These are phyloP conservation scores for Panicum hallii DNA, from an alignment of 202 grass and related monocot genomes.

Conservation along the genomic window DNA sequence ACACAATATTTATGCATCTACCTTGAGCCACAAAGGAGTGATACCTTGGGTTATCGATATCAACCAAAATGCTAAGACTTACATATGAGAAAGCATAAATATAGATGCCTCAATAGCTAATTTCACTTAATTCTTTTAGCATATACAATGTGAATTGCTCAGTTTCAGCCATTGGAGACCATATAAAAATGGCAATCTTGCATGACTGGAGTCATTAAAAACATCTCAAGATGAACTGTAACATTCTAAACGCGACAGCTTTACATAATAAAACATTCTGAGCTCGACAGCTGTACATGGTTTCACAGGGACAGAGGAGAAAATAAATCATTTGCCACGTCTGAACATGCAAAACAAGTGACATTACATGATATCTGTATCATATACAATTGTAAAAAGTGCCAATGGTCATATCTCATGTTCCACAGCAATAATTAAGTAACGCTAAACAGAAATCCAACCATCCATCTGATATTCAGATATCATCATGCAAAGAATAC, in stretches of 20 bases:
- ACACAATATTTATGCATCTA: too few relatives aligned
- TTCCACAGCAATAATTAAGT: background rate
- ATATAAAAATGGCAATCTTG: too few relatives aligned
- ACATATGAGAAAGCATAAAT: background rate
- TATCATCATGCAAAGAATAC: background rate
- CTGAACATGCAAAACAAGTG: slow-evolving; percentile 12
- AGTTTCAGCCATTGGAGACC: background rate
- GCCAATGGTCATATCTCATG: too few relatives aligned
- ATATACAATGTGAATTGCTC: background rate
- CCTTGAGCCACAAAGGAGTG: background rate
- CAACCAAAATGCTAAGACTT: background rate
- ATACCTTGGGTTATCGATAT: background rate
- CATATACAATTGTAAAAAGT: background rate
- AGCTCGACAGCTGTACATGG: background rate
- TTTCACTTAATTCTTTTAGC: background rate
- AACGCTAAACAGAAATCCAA: background rate
- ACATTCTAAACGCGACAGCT: background rate
- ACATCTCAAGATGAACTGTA: background rate
- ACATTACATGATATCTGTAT: background rate
- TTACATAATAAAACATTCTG: too few relatives aligned
- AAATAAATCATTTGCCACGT: background rate
- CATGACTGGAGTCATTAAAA: background rate
- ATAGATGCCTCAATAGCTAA: background rate
- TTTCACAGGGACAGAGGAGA: background rate
- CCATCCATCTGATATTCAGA: background rate